Evolutionary conservation across 2,329 filamentous ascomycete species (phyloP).

Genomic region (Arachnomyces sp.): DNA sequence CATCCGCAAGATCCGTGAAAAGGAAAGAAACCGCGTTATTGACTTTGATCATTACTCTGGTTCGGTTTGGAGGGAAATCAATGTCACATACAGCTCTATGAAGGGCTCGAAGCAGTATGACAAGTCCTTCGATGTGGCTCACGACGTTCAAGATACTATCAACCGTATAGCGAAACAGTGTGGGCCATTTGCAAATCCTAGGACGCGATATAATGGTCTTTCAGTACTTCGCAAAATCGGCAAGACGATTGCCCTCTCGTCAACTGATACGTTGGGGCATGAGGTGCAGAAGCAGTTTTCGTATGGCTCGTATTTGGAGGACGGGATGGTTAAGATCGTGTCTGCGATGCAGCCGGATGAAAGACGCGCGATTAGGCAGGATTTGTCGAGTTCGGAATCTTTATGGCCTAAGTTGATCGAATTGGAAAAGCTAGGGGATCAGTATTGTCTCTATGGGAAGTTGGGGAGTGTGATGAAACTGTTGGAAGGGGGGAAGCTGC

Average conservation of each 20-base stretch:
- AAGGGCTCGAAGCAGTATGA: constrained; percentile 8
- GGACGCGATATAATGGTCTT: constrained; percentile 14
- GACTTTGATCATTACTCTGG: constrained; percentile 8
- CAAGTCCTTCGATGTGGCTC: constrained; percentile 3
- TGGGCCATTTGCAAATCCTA: neutral
- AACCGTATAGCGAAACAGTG: constrained; percentile 7
- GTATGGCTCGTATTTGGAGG: constrained; percentile 5
- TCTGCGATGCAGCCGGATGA: constrained; percentile 8
- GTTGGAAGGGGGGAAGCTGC: too few species aligned
- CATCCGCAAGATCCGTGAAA: neutral
- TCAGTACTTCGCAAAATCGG: constrained; percentile 14
- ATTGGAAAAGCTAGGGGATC: constrained; percentile 4
- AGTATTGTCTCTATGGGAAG: neutral
- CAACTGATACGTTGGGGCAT: constrained; percentile 4
- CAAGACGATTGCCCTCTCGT: constrained; percentile 12
- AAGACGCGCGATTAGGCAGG: constrained; percentile 1
- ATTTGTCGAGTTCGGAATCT: neutral
- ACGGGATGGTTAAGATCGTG: constrained; percentile 12
- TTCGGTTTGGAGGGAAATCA: constrained; percentile 11
- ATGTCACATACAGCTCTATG: constrained; percentile 5
- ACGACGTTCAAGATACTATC: neutral
- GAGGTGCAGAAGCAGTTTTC: constrained; percentile 13
- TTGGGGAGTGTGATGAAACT: too few species aligned
- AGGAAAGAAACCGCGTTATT: constrained; percentile 6
- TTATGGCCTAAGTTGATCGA: constrained; percentile 10